These are phyloP conservation scores for Coemansia sp. DNA, from an alignment of 192 early-diverging fungal genomes.

Conservation along the genomic window DNA sequence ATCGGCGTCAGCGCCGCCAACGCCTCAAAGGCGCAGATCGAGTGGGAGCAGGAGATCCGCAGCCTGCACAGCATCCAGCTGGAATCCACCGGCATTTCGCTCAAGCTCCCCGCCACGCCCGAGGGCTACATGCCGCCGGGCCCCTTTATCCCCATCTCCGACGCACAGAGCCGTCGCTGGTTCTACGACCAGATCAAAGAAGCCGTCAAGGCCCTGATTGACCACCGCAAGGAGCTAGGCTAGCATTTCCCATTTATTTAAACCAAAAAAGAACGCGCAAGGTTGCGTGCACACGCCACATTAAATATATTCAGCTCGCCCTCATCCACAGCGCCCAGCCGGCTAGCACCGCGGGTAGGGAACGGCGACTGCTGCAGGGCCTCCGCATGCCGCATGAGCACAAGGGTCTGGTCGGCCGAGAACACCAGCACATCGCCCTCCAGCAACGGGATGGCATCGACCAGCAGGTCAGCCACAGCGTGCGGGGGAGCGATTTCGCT, in stretches of 20 bases:
- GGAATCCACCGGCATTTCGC: constrained; percentile 71
- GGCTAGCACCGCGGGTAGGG: neutral
- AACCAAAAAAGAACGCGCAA: constrained; percentile 40
- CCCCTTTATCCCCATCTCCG: constrained; percentile 73
- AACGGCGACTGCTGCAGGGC: constrained; percentile 31
- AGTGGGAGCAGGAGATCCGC: constrained; percentile 82
- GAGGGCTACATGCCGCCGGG: constrained; percentile 48
- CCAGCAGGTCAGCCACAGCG: constrained; percentile 56
- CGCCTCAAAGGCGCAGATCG: constrained; percentile 69
- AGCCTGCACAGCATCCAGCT: constrained; percentile 69
- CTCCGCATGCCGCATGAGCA: constrained; percentile 69
- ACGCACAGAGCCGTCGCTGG: constrained; percentile 63
- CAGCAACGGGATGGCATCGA: constrained; percentile 66
- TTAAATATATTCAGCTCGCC: constrained; percentile 38
- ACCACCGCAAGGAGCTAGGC: constrained; percentile 46
- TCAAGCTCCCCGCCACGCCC: constrained; percentile 65
- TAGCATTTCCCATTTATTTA: neutral
- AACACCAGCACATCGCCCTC: constrained; percentile 63
- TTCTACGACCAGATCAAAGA: constrained; percentile 74
- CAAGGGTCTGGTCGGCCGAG: constrained; percentile 58
- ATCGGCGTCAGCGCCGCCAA: constrained; percentile 55
- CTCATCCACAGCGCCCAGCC: neutral
- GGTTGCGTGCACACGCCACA: constrained; percentile 47
- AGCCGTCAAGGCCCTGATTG: constrained; percentile 60
- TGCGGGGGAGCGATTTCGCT: constrained; percentile 57